These are phyloP conservation scores for Aplosporella prunicola DNA, from an alignment of 2,329 filamentous ascomycete species.

Conservation along the genomic window DNA sequence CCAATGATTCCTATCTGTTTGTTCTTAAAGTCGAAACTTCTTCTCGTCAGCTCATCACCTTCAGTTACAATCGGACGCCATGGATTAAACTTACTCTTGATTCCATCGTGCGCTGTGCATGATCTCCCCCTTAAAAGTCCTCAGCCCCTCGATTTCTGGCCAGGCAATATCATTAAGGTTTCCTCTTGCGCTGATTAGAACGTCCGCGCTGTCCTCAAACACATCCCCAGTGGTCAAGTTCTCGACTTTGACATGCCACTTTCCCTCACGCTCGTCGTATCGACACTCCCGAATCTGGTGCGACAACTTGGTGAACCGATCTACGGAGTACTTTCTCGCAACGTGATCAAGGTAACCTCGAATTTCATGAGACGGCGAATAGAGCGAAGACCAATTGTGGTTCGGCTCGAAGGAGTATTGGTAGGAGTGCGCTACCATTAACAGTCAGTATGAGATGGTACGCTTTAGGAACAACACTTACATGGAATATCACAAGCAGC, in stretches of 20 bases:
- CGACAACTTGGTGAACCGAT: constrained; percentile 28
- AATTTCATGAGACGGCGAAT: constrained; percentile 31
- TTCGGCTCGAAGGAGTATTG: constrained; percentile 37
- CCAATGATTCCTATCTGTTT: constrained; percentile 29
- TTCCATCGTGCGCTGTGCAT: constrained; percentile 30
- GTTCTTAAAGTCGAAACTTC: constrained; percentile 22
- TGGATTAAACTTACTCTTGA: constrained; percentile 17
- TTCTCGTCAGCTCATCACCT: neutral
- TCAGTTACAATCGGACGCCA: neutral
- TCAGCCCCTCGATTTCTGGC: constrained; percentile 25
- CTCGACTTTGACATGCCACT: constrained; percentile 29
- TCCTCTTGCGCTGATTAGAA: constrained; percentile 25
- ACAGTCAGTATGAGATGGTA: neutral
- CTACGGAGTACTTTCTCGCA: constrained; percentile 27
- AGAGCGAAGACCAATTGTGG: constrained; percentile 31
- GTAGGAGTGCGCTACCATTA: constrained; percentile 28
- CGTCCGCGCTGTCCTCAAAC: constrained; percentile 20
- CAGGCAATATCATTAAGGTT: constrained; percentile 24
- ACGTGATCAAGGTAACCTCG: constrained; percentile 27
- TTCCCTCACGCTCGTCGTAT: constrained; percentile 24
- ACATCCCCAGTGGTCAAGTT: constrained; percentile 21
- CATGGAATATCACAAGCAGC: constrained; percentile 35
- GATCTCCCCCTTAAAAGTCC: constrained; percentile 23
- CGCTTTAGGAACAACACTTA: constrained; percentile 9
- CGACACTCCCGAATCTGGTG: constrained; percentile 26